Conservation (phyloP, 768 basidiomycete genomes). For the Crepidotus variabilis region DNA sequence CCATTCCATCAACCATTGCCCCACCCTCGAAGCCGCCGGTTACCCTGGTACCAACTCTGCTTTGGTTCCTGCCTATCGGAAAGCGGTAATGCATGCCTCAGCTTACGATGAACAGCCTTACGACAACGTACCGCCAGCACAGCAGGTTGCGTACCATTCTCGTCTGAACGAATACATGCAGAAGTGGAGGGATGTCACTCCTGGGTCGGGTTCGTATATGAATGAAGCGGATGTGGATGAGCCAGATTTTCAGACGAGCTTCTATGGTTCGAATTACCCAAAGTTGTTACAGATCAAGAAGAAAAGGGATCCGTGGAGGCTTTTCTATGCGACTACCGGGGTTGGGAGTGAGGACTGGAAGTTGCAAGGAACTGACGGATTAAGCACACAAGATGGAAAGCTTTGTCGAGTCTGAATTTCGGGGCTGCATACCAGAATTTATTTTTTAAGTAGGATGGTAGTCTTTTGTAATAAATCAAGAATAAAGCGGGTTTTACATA, state of each 20-base stretch:
- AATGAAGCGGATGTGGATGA: conserved; percentile 12
- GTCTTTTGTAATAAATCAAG: no score
- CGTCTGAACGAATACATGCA: background rate
- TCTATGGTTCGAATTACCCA: conserved; percentile 11
- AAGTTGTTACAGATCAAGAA: background rate
- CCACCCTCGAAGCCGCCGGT: background rate
- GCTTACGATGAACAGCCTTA: background rate
- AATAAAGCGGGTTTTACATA: no score
- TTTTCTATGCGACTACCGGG: conserved; percentile 9
- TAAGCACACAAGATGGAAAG: background rate
- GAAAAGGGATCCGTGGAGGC: background rate
- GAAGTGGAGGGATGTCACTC: conserved; percentile 2
- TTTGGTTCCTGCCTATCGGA: background rate
- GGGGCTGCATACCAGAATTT: no score
- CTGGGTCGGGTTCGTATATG: conserved; percentile 3
- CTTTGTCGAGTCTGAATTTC: background rate
- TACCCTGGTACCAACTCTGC: background rate
- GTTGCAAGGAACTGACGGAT: background rate
- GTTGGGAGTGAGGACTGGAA: conserved; percentile 10
- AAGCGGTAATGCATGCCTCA: background rate
- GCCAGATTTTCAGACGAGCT: conserved; percentile 11
- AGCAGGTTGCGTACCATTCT: background rate
- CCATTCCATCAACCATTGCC: background rate
- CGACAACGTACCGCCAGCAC: background rate
- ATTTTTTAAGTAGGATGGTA: no score